Evolutionary conservation across 2,329 filamentous ascomycete species (phyloP).

Genomic region (Colletotrichum simmondsii): DNA sequence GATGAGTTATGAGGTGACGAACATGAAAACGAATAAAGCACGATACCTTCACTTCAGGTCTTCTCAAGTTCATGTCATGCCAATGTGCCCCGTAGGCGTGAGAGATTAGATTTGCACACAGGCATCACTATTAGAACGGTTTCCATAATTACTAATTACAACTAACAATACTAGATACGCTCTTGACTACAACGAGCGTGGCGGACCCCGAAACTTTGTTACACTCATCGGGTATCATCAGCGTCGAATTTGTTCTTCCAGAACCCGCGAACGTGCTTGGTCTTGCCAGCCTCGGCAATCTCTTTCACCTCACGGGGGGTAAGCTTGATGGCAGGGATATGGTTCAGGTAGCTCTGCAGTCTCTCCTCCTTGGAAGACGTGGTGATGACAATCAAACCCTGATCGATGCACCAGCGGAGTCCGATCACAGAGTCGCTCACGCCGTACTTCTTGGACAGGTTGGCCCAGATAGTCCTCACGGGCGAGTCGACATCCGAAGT

Average conservation of each 20-base stretch:
- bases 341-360: conserved; percentile 64
- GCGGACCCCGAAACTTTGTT: not conserved
- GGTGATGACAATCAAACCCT: conserved; percentile 67
- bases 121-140: not conserved
- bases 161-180: not conserved
- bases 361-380: conserved; percentile 69
- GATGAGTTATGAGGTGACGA: conserved; percentile 59
- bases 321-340: conserved; percentile 66
- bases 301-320: conserved; percentile 67
- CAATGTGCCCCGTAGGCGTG: too few species aligned
- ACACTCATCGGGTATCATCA: conserved; percentile 58
- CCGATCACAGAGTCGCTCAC: conserved; percentile 67
- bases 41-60: not conserved
- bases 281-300: conserved; percentile 64
- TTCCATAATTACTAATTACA: not conserved
- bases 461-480: conserved; percentile 60
- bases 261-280: conserved; percentile 72
- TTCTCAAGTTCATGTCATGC: too few species aligned
- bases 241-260: conserved; percentile 64
- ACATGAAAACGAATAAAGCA: not conserved
- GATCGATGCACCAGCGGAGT: conserved; percentile 70
- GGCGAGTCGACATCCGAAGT: conserved; percentile 63
- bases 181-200: not conserved
- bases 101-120: too few species aligned
- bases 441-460: conserved; percentile 67